Percentiles rank a stretch among this genome's conserved stretches.
Evolutionary conservation across 768 basidiomycete genomes (phyloP).

Genomic region (Holtermanniella nyarrowii): DNA sequence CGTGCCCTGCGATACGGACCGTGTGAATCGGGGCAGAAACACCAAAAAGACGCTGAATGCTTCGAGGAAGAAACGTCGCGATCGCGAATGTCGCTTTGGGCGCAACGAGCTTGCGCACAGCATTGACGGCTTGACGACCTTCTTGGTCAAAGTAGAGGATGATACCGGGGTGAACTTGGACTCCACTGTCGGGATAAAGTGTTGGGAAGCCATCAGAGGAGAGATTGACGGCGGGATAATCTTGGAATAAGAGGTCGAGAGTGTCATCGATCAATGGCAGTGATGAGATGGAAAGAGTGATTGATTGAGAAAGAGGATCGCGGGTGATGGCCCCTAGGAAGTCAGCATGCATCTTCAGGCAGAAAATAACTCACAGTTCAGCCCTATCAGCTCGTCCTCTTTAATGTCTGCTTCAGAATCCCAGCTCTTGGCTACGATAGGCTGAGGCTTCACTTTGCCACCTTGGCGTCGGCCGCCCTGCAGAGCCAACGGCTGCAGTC

Average conservation of each 20-base stretch:
- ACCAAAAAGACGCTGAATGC: slow-evolving; percentile 16
- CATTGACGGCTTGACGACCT: slow-evolving; percentile 15
- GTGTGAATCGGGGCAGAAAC: slow-evolving; percentile 13
- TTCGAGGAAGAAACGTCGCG: not conserved
- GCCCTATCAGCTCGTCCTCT: too few relatives aligned
- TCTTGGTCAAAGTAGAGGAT: slow-evolving; percentile 13
- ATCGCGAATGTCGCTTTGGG: not conserved
- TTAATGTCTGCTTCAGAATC: too few relatives aligned
- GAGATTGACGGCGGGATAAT: slow-evolving; percentile 9
- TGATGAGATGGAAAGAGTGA: slow-evolving; percentile 30
- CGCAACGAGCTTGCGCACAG: slow-evolving; percentile 9
- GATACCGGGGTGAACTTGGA: slow-evolving; percentile 19
- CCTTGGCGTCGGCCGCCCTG: too few relatives aligned
- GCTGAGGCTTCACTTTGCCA: too few relatives aligned
- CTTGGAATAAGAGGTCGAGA: slow-evolving; percentile 17
- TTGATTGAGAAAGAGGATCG: too few relatives aligned
- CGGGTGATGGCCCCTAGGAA: too few relatives aligned
- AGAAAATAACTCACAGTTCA: too few relatives aligned
- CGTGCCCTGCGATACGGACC: slow-evolving; percentile 33
- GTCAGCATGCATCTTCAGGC: too few relatives aligned
- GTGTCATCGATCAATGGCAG: slow-evolving; percentile 18
- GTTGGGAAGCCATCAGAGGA: slow-evolving; percentile 19
- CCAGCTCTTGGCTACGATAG: too few relatives aligned
- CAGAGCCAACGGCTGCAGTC: too few relatives aligned
- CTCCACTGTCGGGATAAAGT: not conserved